Evolutionary conservation across 352 stramenopile genomes (phyloP), one percentile per base, ranked within the genome.

Genomic region (Achlya hypogyna): DNA sequence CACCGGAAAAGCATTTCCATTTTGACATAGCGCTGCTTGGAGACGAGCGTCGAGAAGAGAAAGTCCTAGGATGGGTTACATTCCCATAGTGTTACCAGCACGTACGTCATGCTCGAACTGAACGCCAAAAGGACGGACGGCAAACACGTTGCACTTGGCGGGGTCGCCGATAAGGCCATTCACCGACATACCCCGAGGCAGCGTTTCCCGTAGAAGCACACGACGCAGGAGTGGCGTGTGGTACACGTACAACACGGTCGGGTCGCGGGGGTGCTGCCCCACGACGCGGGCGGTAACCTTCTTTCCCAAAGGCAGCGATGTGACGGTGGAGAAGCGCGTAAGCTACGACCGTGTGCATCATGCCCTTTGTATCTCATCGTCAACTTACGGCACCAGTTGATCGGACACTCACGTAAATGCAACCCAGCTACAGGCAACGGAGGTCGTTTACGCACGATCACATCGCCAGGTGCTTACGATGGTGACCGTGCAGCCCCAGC

Each of bases 211-310:
- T 43, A 91, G 62, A 31, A 90, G 18, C 25, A 74, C 71, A 14
- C 84, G 81, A 1, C 84, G 78, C 25, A 82, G 31, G 31, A 89
- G 82, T 31, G 85, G 85, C 52, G 81, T 88, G 67, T 93, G 85
- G 65, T 91, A 91, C 43, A 93, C 83, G 64, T 89, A 91, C 31
- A 93, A 88, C 8, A 91, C 54, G 64, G 75, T 91, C 43, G 85
- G 78, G 40, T 93, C 80, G 2, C 71, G 49, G n/a, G 70, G 65
- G 23, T 77, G 84, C 65, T 91, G 82, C n/a, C 74, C 75, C 20
- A 91, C 74, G 62, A 91, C 78, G 4, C 83, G 80, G 63, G 87
- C 85, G 18, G 76, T 76, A n/a, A 93, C 71, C 53, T 81, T 89
- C 63, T 91, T 88, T 5, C 54, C 54, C 3, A 64, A 22, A 34